Base-by-base conservation (phyloP, 139 green algal genomes). In the Auxenochlorella protothecoides region DNA sequence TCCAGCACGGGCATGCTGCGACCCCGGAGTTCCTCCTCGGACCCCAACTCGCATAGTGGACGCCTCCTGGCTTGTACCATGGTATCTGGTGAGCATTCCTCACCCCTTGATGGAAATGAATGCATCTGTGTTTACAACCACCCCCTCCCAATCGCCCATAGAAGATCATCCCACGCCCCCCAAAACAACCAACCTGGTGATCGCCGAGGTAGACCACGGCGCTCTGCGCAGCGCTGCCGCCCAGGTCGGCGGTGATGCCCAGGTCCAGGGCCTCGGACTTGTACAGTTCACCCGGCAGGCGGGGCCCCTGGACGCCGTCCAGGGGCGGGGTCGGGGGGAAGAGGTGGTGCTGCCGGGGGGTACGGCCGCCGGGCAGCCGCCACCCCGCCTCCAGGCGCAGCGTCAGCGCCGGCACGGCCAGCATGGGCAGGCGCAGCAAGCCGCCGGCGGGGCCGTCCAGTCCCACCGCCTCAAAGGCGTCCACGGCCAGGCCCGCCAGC, bases 301-400 rank as follows among this genome's bases (percentile, higher is more conserved):
- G 4, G 4, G 11, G 5, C 3, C 27, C 5, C 5, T 72, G 44
- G 4, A 53, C 60, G 5, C 75, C 75, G 5, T 54, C 7, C 4
- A 16, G 62, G 11, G 68, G 57, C 53, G 6, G 55, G 6, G 12
- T 44, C 16, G 10, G 59, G 64, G 83, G 82, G 64, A 90, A 92
- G 2, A 85, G 68, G 78, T 92, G 82, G 71, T 90, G 87, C 52
- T 85, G 62, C 4, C 80, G 60, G 4, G 78, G 63, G 5, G 68
- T 55, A 62, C 83, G 76, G 16, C 83, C 86, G 8, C 63, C 64
- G 2, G 79, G 80, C 70, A 91, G 72, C 52, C 77, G 76, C 72
- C 82, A 88, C 10, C 64, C 59, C 6, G 81, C 13, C 2, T 57
- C 7, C 55, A 81, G 63, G 53, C 54, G 54, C 44, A 68, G 6